Evolutionary conservation across 2,329 filamentous ascomycete species (phyloP), one percentile per base, ranked within the genome.

Genomic region (Fusarium agapanthi): DNA sequence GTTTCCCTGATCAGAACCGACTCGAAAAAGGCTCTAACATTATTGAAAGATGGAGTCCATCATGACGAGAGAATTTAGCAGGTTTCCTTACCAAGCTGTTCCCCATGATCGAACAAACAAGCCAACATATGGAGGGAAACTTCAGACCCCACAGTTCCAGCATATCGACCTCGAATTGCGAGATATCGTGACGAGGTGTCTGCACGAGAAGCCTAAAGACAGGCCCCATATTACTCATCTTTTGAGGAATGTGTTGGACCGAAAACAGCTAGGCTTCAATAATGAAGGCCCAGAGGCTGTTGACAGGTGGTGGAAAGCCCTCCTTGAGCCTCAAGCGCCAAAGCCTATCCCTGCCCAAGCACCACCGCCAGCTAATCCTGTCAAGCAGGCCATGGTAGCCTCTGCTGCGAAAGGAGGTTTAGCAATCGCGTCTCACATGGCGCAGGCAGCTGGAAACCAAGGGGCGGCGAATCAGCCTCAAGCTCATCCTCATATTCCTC

Each of bases 41-140:
- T 15, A 22, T 15, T 12, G 32, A 79, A 37, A 58, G 78, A 80
- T 79, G 77, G 75, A 79, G 45, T 65, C 75, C 2, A 47, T 75
- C n/a, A 73, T 79, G 12, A 79, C 78, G 10, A 40, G 65, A 10
- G 44, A 61, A 7, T 53, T 60, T 20, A 10, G 50, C 5, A 61
- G 41, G 11, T 69, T 75, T 37, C 76, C 76, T 5, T 71, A 76
- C 22, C 48, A 30, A 8, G 22, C 64, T 18, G 40, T 32, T n/a
- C 13, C 20, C 3, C 71, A 76, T 30, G 13, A 44, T 3, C 51
- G 43, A 7, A 20, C 40, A 9, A 43, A 72, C 16, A 48, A 54
- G 16, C 28, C 20, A 12, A 76, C 77, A 5, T 77, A 80, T 55
- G 77, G 73, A 12, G 76, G 76, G 73, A 60, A 65, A 20, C 55